Conservation (phyloP, 768 basidiomycete species). For the Auricularia heimuer region DNA sequence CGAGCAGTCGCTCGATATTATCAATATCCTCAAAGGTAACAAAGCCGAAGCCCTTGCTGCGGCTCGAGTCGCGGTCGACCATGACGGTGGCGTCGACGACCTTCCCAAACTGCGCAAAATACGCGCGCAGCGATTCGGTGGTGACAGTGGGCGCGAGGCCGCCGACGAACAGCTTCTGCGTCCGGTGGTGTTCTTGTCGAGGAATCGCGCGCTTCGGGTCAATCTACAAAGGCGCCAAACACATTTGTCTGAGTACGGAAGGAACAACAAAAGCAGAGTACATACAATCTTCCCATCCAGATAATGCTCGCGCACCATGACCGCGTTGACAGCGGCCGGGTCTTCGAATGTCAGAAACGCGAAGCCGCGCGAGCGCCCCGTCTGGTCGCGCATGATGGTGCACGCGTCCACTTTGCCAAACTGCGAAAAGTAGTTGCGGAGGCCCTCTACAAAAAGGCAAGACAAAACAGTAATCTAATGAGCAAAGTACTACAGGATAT, state of each 20-base stretch:
- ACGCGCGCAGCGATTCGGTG: conserved; percentile 85
- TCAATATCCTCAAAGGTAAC: conserved; percentile 85
- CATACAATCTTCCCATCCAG: conserved; percentile 96
- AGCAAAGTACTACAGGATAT: conserved; percentile 8
- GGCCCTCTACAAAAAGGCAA: conserved; percentile 43
- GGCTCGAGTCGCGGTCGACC: conserved; percentile 90
- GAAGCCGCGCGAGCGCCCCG: conserved; percentile 91
- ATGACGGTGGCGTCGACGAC: conserved; percentile 98
- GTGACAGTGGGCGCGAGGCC: conserved; percentile 88
- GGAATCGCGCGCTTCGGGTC: conserved; percentile 99
- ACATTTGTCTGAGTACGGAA: neutral
- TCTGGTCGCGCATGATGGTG: conserved; percentile 97
- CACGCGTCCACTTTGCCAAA: conserved; percentile 96
- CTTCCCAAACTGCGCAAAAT: conserved; percentile 88
- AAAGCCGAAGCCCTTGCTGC: conserved; percentile 97
- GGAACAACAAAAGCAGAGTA: conserved; percentile 13
- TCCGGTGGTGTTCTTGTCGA: conserved; percentile 85
- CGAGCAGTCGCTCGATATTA: conserved; percentile 82
- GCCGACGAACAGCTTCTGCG: conserved; percentile 93
- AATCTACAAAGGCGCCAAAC: conserved; percentile 48
- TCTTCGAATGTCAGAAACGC: conserved; percentile 96
- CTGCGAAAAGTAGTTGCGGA: conserved; percentile 84
- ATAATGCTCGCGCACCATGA: conserved; percentile 91
- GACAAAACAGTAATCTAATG: conserved; percentile 26
- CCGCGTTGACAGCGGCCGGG: conserved; percentile 84